Conservation (phyloP, 495 filamentous ascomycete species). For the Hypoxylon lienhwacheense region DNA sequence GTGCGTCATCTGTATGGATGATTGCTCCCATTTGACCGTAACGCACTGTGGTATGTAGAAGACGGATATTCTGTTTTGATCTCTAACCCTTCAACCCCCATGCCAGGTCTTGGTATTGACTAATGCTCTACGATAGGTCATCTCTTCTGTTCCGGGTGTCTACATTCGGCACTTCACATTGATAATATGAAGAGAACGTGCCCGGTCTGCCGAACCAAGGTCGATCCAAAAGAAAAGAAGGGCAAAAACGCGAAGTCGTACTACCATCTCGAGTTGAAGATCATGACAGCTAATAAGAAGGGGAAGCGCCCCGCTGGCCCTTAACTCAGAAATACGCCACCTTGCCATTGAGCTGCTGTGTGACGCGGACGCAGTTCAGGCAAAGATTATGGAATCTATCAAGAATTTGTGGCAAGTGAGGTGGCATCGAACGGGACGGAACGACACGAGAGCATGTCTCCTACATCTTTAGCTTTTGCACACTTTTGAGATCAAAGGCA, state of each 20-base stretch:
- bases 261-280: conserved; percentile 63
- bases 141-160: conserved; percentile 81
- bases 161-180: conserved; percentile 72
- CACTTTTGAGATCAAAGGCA: too few species aligned
- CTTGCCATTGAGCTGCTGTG: conserved; percentile 15
- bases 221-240: conserved; percentile 56
- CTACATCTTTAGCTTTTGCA: too few species aligned
- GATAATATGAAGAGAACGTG: conserved; percentile 52
- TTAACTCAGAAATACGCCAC: neutral
- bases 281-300: conserved; percentile 54
- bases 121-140: conserved; percentile 61
- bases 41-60: conserved; percentile 77
- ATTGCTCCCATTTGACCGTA: conserved; percentile 68
- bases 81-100: neutral
- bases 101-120: neutral
- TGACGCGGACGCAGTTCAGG: conserved; percentile 30
- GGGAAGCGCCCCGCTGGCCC: conserved; percentile 44
- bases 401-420: neutral
- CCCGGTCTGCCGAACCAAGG: conserved; percentile 58
- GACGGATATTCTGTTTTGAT: neutral
- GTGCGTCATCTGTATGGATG: conserved; percentile 88
- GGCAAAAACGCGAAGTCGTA: conserved; percentile 46
- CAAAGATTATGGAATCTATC: conserved; percentile 5
- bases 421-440: neutral
- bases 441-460: too few species aligned